phyloP scores from a whole-genome alignment of 805 yeast genomes.

The Candida silvicultrix region DNA sequence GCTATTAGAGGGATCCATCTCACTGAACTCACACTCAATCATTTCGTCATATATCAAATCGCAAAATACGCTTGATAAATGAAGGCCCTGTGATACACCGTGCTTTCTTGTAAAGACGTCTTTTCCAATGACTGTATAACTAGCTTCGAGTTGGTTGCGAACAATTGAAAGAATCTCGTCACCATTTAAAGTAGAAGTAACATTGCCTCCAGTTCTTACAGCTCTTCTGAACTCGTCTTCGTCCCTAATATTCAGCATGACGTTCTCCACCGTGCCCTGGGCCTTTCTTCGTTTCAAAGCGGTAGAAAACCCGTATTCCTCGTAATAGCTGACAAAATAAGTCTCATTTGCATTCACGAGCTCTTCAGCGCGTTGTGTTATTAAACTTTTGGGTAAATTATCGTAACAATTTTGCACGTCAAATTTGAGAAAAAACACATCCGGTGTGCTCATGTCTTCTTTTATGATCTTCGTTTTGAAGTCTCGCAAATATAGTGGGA shows the following conservation, averaged over 20 bases:
- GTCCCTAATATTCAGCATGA: too few relatives aligned
- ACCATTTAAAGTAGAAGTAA: conserved; percentile 27
- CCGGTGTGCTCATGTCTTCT: neutral
- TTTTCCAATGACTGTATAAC: conserved; percentile 35
- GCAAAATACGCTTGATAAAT: conserved; percentile 68
- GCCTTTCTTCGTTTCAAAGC: conserved; percentile 16
- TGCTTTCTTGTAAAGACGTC: conserved; percentile 39
- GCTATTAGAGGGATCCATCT: conserved; percentile 20
- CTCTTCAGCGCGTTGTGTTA: conserved; percentile 27
- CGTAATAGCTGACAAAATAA: conserved; percentile 5
- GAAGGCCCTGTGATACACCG: conserved; percentile 86
- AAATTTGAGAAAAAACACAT: conserved; percentile 52
- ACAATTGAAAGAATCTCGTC: conserved; percentile 40
- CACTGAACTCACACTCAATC: conserved; percentile 28
- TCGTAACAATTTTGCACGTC: conserved; percentile 80
- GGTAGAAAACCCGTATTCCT: neutral
- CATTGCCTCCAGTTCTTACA: neutral
- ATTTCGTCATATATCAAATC: conserved; percentile 65
- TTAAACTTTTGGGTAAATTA: conserved; percentile 45
- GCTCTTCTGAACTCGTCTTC: neutral
- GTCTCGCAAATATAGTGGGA: conserved; percentile 30
- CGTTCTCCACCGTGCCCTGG: too few relatives aligned
- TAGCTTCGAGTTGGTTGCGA: conserved; percentile 44
- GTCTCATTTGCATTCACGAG: conserved; percentile 22
- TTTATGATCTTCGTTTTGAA: conserved; percentile 34